These are phyloP conservation scores for Sporothrix globosa DNA, from an alignment of 2,329 filamentous ascomycete species.

Conservation along the genomic window DNA sequence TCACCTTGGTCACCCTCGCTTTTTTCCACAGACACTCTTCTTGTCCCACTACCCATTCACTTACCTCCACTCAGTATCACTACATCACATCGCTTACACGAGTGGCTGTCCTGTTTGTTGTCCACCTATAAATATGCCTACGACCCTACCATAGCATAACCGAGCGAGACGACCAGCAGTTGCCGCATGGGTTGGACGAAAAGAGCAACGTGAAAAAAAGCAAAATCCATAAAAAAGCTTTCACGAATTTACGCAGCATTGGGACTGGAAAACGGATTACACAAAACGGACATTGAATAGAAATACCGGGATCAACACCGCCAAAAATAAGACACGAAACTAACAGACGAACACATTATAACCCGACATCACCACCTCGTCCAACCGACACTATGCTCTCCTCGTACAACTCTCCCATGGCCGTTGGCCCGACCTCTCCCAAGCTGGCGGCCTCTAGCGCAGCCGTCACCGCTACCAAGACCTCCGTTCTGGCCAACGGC, in stretches of 20 bases:
- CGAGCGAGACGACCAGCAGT: neutral
- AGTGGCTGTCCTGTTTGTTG: neutral
- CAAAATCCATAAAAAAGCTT: neutral
- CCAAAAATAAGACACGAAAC: neutral
- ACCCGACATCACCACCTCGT: neutral
- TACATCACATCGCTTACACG: neutral
- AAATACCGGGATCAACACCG: conserved; percentile 2
- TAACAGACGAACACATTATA: neutral
- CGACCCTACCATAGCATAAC: conserved; percentile 11
- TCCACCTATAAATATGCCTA: conserved; percentile 20
- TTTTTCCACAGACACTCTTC: neutral
- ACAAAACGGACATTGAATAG: neutral
- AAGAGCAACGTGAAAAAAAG: neutral
- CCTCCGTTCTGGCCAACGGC: neutral
- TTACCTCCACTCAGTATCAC: neutral
- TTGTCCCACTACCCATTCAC: neutral
- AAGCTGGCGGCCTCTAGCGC: conserved; percentile 17
- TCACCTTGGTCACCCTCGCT: neutral
- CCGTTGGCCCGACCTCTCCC: conserved; percentile 28
- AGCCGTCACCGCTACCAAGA: neutral
- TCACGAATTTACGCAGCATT: conserved; percentile 12
- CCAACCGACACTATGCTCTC: conserved; percentile 24
- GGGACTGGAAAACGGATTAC: neutral
- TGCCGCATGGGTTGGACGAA: neutral
- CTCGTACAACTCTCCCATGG: conserved; percentile 25